Conservation (phyloP, 169 alveolate species). For the Babesia sp. region DNA sequence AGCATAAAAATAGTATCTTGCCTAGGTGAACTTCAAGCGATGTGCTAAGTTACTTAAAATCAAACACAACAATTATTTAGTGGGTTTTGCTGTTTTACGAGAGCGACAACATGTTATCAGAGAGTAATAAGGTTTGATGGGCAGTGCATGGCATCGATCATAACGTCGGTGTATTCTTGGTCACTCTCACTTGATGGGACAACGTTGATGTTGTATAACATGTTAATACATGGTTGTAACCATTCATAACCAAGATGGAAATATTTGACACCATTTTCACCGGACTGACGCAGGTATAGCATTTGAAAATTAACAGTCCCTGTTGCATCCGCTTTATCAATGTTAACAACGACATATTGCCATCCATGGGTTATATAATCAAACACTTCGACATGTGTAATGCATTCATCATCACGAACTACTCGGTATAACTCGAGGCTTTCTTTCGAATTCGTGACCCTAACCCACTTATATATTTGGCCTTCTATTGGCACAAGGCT, state of each 20-base stretch:
- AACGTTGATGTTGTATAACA: background rate
- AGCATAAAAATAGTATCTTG: no score
- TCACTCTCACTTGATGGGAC: background rate
- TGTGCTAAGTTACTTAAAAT: no score
- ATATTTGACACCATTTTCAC: background rate
- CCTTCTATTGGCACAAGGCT: background rate
- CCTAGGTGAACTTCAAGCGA: no score
- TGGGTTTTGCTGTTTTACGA: no score
- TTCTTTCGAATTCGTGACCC: background rate
- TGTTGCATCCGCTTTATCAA: background rate
- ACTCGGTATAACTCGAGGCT: background rate
- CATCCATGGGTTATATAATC: background rate
- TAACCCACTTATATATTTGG: background rate
- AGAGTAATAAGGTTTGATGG: no score
- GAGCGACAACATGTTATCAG: no score
- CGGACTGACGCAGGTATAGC: background rate
- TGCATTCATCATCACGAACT: background rate
- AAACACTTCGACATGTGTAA: conserved; percentile 13
- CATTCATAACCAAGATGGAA: no score
- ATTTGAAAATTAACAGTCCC: background rate
- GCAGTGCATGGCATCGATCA: no score
- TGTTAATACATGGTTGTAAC: no score
- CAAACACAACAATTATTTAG: no score
- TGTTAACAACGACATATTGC: background rate
- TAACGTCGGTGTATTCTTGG: background rate